Evolutionary conservation across 73 alveolate species (phyloP).

Genomic region (Paramecium primaurelia): DNA sequence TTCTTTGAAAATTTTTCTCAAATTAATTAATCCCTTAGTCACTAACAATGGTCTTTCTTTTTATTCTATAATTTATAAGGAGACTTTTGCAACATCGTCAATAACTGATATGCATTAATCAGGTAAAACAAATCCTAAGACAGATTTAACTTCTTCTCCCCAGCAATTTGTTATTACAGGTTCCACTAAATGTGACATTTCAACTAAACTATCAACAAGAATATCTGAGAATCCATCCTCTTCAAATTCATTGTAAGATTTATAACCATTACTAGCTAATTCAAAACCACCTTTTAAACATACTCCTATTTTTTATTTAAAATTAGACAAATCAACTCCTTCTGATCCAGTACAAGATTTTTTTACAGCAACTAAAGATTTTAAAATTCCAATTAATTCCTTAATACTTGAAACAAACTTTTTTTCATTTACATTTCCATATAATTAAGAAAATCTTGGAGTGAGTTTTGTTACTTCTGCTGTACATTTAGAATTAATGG

Average conservation of each 20-base stretch:
- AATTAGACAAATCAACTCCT: not conserved
- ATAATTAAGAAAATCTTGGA: not conserved
- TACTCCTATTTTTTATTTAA: not conserved
- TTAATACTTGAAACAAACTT: not conserved
- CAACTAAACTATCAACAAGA: not conserved
- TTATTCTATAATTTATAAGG: not conserved
- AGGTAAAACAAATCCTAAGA: not conserved
- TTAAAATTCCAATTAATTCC: not conserved
- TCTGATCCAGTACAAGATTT: not conserved
- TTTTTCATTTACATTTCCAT: not conserved
- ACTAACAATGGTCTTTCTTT: slow-evolving; percentile 8
- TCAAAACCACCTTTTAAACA: not conserved
- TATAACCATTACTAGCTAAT: not conserved
- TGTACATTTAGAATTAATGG: not conserved
- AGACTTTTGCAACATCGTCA: not conserved
- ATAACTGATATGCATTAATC: not conserved
- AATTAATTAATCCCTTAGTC: not conserved
- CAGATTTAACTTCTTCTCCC: not conserved
- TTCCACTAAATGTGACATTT: slow-evolving; percentile 7
- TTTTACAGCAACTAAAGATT: not conserved
- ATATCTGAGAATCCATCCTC: slow-evolving; percentile 8
- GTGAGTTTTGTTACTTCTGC: not conserved
- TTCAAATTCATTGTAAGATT: not conserved
- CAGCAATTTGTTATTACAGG: not conserved
- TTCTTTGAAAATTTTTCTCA: not conserved